phyloP scores from a whole-genome alignment of 106 monocot species.

The Dendrobium nobile region DNA sequence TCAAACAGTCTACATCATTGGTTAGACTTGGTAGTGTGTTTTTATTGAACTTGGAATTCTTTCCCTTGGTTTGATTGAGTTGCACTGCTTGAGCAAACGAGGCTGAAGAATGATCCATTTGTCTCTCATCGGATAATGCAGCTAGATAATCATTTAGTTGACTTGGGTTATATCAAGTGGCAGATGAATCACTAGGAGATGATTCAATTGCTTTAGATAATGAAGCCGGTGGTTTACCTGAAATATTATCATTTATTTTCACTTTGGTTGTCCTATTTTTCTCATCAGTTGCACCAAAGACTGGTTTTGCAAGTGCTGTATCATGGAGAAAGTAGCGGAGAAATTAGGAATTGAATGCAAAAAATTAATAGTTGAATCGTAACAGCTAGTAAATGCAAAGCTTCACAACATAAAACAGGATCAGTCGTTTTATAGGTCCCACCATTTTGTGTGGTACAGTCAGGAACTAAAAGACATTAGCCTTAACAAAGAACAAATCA shows the following conservation, averaged over 20 bases:
- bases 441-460: not conserved
- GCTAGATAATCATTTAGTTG: not conserved
- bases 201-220: not conserved
- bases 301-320: not conserved
- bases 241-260: not conserved
- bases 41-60: constrained; percentile 9
- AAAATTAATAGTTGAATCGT: not conserved
- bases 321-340: not conserved
- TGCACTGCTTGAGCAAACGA: constrained; percentile 12
- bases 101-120: constrained; percentile 1
- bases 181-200: not conserved
- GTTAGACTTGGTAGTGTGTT: constrained; percentile 15
- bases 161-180: not conserved
- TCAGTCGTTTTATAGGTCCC: not conserved
- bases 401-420: not conserved
- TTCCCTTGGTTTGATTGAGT: constrained; percentile 11
- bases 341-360: not conserved
- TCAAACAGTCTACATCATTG: constrained; percentile 23
- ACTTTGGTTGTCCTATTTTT: not conserved
- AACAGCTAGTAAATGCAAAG: not conserved
- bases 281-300: not conserved
- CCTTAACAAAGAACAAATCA: not conserved
- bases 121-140: not conserved
- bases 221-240: not conserved
- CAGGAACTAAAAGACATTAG: not conserved